Conservation (phyloP, 1,284 basidiomycete species). For the Sanguinoderma infundibulare region DNA sequence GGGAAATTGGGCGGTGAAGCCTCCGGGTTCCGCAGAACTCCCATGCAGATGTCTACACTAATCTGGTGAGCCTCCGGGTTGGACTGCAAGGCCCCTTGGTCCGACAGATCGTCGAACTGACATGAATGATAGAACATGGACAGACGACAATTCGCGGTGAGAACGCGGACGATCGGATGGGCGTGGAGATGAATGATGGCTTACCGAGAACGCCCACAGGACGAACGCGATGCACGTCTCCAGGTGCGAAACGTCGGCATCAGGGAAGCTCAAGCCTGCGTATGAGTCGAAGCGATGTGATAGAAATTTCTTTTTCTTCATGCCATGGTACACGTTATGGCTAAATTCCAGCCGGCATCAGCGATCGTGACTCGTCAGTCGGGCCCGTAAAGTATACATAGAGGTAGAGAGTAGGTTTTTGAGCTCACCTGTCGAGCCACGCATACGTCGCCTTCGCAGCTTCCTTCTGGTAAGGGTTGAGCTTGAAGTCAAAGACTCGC, state of each 20-base stretch:
- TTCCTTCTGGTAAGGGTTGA: constrained; percentile 24
- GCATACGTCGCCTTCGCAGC: constrained; percentile 18
- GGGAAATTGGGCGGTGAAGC: constrained; percentile 40
- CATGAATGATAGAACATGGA: no score
- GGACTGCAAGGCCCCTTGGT: constrained; percentile 46
- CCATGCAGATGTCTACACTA: constrained; percentile 41
- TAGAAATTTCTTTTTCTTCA: constrained; percentile 26
- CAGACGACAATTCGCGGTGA: neutral
- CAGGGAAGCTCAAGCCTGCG: constrained; percentile 47
- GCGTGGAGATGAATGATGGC: constrained; percentile 15
- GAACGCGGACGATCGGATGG: neutral
- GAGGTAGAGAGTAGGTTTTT: neutral
- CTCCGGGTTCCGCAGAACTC: constrained; percentile 36
- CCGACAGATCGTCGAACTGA: constrained; percentile 48
- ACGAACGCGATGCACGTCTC: constrained; percentile 49
- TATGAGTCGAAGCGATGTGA: constrained; percentile 44
- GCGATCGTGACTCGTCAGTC: neutral
- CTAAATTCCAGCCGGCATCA: constrained; percentile 12
- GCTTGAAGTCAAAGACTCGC: constrained; percentile 27
- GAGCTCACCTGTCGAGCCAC: constrained; percentile 27
- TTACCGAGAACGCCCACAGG: constrained; percentile 51
- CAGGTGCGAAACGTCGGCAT: constrained; percentile 47
- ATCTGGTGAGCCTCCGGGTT: constrained; percentile 44
- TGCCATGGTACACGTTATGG: constrained; percentile 24
- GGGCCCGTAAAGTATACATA: no score